Evolutionary conservation across 2,329 filamentous ascomycete species (phyloP).

Genomic region (Colletotrichum aenigma): DNA sequence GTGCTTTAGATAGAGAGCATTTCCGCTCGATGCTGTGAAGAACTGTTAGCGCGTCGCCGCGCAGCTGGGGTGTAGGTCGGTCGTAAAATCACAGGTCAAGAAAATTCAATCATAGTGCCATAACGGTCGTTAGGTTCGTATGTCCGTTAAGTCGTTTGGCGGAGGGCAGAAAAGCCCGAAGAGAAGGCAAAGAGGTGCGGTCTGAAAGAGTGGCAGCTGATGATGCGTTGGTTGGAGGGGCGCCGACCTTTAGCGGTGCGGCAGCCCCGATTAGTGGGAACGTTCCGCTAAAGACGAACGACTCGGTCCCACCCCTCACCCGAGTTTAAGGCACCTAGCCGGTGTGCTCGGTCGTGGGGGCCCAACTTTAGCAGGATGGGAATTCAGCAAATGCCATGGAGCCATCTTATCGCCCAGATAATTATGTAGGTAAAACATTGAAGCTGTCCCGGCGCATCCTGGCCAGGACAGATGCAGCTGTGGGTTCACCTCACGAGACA

Average conservation of each 20-base stretch:
- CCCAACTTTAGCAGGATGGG: background rate
- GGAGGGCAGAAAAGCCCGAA: background rate
- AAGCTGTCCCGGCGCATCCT: background rate
- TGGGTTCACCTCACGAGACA: background rate
- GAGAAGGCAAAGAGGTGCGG: background rate
- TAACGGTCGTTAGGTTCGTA: background rate
- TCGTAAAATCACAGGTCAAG: background rate
- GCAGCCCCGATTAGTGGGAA: conserved; percentile 14
- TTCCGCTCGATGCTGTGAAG: conserved; percentile 7
- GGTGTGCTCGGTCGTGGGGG: background rate
- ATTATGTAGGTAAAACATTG: background rate
- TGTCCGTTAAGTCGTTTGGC: background rate
- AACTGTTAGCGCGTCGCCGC: background rate
- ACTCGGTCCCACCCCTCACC: background rate
- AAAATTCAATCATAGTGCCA: background rate
- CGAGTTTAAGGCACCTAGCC: background rate
- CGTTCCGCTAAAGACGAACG: background rate
- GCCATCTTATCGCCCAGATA: background rate
- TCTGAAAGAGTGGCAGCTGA: background rate
- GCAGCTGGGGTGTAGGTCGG: background rate
- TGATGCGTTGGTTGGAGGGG: conserved; percentile 2
- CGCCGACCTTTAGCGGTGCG: conserved; percentile 6
- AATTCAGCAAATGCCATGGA: conserved; percentile 5
- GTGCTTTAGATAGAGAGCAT: conserved; percentile 22
- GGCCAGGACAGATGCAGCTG: background rate